Percentiles rank a stretch among this genome's conserved stretches.
phyloP scores from a whole-genome alignment of 495 filamentous ascomycete genomes.

The Hypoxylon lenormandii region DNA sequence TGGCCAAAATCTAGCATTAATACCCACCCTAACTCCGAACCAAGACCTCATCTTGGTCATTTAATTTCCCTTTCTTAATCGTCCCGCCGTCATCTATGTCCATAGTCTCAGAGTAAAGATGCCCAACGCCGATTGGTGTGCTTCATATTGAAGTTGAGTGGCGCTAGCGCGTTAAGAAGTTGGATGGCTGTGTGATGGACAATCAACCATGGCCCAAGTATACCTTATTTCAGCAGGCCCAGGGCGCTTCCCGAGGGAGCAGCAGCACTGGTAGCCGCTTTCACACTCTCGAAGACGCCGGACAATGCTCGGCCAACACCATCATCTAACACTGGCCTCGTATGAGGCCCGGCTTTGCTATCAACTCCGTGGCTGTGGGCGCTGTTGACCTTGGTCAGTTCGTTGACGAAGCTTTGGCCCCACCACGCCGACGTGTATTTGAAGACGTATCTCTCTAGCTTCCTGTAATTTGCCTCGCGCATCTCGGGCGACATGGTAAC shows the following conservation, averaged over 20 bases:
- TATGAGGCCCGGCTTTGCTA: constrained; percentile 37
- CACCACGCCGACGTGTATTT: constrained; percentile 97
- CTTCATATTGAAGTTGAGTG: too few species aligned
- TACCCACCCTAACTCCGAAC: too few species aligned
- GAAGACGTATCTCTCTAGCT: constrained; percentile 84
- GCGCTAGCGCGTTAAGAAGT: too few species aligned
- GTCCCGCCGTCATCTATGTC: too few species aligned
- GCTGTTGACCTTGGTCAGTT: constrained; percentile 72
- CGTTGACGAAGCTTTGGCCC: constrained; percentile 92
- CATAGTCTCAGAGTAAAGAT: too few species aligned
- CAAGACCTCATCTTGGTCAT: too few species aligned
- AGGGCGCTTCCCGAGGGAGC: constrained; percentile 45
- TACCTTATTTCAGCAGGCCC: constrained; percentile 39
- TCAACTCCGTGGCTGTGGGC: constrained; percentile 48
- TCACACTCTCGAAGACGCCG: constrained; percentile 50
- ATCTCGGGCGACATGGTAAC: constrained; percentile 88
- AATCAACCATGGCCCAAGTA: neutral
- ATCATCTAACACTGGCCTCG: constrained; percentile 36
- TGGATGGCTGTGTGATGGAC: neutral
- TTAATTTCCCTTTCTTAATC: too few species aligned
- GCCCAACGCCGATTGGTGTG: too few species aligned
- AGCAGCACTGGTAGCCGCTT: constrained; percentile 48
- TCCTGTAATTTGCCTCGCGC: constrained; percentile 81
- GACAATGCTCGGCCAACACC: constrained; percentile 46
- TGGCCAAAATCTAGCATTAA: constrained; percentile 28